These are phyloP conservation scores for Coriolopsis trogii DNA, from an alignment of 1,284 basidiomycete species.

Conservation along the genomic window DNA sequence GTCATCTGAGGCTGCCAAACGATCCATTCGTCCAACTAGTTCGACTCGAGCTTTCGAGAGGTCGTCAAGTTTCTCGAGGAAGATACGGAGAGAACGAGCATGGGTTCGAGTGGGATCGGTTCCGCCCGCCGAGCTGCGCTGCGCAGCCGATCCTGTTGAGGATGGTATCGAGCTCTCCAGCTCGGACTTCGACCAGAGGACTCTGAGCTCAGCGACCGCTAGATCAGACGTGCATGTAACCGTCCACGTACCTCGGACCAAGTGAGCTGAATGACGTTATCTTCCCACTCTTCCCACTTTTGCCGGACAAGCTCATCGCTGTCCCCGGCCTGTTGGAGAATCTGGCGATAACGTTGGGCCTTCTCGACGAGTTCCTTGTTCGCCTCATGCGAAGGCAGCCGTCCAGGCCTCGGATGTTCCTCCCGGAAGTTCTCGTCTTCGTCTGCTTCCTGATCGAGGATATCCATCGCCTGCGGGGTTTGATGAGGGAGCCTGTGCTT, in stretches of 20 bases:
- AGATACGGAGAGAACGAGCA: conserved; percentile 75
- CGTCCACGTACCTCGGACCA: conserved; percentile 63
- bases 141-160: conserved; percentile 48
- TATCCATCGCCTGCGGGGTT: conserved; percentile 83
- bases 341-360: conserved; percentile 68
- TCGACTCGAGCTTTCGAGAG: conserved; percentile 63
- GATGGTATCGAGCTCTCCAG: conserved; percentile 72
- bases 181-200: conserved; percentile 51
- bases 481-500: no score
- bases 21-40: conserved; percentile 67
- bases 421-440: conserved; percentile 79
- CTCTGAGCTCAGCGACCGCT: neutral
- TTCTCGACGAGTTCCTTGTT: conserved; percentile 75
- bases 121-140: conserved; percentile 34
- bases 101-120: conserved; percentile 50
- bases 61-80: conserved; percentile 84
- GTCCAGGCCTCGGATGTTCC: conserved; percentile 44
- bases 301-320: conserved; percentile 78
- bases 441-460: conserved; percentile 86
- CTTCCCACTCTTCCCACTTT: conserved; percentile 90
- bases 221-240: neutral
- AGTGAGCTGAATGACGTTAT: conserved; percentile 70
- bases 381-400: conserved; percentile 77
- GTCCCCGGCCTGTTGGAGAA: conserved; percentile 72
- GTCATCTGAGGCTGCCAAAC: conserved; percentile 73